Evolutionary conservation across 225 moss, liverwort and hornwort genomes (phyloP).

Genomic region (Asterella californica): DNA sequence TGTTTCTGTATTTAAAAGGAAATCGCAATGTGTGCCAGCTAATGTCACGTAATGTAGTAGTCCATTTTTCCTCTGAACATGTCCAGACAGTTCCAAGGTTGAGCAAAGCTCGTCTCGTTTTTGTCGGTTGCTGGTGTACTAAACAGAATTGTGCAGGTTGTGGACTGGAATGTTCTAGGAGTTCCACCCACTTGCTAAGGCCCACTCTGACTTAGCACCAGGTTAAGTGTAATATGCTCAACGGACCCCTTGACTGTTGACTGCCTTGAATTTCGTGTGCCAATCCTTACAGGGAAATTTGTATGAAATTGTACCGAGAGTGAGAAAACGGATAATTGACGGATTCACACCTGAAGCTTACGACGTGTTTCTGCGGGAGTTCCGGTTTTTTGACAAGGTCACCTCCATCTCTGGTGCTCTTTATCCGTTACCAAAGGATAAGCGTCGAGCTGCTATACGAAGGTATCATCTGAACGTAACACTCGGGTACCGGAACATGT

Average conservation of each 20-base stretch:
- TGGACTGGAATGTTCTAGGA: neutral
- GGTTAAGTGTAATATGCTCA: too few relatives aligned
- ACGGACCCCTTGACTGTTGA: neutral
- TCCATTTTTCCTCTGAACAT: neutral
- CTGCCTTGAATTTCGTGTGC: neutral
- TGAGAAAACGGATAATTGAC: conserved; percentile 66
- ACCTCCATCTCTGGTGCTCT: conserved; percentile 82
- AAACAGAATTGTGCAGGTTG: neutral
- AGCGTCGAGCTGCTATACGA: conserved; percentile 67
- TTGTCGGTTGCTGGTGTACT: neutral
- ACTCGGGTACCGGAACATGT: too few relatives aligned
- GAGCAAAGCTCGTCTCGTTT: neutral
- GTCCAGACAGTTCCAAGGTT: neutral
- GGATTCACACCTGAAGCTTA: conserved; percentile 67
- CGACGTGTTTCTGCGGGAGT: conserved; percentile 60
- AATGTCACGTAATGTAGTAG: neutral
- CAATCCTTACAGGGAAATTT: conserved; percentile 47
- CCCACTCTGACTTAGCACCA: too few relatives aligned
- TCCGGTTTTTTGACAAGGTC: conserved; percentile 80
- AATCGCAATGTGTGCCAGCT: too few relatives aligned
- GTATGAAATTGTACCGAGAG: conserved; percentile 69
- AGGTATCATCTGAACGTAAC: conserved; percentile 37
- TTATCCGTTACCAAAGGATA: conserved; percentile 71
- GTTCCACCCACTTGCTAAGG: too few relatives aligned
- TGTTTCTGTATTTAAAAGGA: too few relatives aligned